phyloP scores from a whole-genome alignment of 2,329 filamentous ascomycete species.

The Xylariaceae sp. region DNA sequence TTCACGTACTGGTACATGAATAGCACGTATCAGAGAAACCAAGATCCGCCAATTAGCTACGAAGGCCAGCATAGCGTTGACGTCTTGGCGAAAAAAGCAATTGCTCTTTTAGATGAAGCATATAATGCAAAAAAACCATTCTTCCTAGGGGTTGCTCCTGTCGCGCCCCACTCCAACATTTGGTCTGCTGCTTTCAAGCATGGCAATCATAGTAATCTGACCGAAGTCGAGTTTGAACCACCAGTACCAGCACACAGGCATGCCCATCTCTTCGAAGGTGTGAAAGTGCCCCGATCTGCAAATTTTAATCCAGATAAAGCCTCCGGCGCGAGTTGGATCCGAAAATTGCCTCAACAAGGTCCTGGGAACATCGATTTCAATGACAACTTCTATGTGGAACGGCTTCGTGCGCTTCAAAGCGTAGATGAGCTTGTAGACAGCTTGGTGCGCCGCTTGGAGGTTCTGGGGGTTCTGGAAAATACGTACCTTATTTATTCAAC shows the following conservation, averaged over 20 bases:
- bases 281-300: constrained; percentile 64
- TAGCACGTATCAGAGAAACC: constrained; percentile 62
- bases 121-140: constrained; percentile 58
- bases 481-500: constrained; percentile 65
- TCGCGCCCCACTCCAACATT: constrained; percentile 61
- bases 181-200: constrained; percentile 33
- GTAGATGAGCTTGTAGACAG: constrained; percentile 61
- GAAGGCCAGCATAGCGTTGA: constrained; percentile 62
- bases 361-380: constrained; percentile 51
- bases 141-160: constrained; percentile 64
- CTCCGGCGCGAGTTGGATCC: constrained; percentile 53
- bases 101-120: constrained; percentile 60
- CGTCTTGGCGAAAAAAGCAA: constrained; percentile 57
- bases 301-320: constrained; percentile 69
- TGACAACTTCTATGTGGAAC: constrained; percentile 58
- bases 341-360: constrained; percentile 46
- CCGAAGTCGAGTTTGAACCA: constrained; percentile 49
- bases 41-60: constrained; percentile 59
- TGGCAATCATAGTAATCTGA: constrained; percentile 32
- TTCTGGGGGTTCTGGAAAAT: constrained; percentile 48
- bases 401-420: constrained; percentile 58
- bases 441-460: constrained; percentile 50
- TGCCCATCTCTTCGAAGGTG: constrained; percentile 62
- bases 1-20: constrained; percentile 70
- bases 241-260: constrained; percentile 66